A percentile compares a stretch with the other conserved stretches of the same genome.
phyloP scores from a whole-genome alignment of 305 asterid species.

The Solanum chacoense region DNA sequence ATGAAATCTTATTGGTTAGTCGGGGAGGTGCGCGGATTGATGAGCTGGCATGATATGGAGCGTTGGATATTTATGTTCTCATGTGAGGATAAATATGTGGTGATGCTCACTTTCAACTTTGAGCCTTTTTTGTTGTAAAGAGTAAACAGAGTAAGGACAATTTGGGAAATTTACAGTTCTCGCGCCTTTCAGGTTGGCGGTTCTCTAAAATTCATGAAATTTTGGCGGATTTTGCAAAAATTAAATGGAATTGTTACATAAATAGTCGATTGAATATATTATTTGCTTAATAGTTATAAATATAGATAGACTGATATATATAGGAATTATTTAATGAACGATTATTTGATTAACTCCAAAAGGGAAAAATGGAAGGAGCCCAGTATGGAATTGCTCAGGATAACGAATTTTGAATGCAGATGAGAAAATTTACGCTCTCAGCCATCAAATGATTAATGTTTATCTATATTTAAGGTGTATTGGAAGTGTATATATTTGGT shows the following conservation, averaged over 20 bases:
- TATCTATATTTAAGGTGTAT: neutral
- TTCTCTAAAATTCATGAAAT: neutral
- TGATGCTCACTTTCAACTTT: neutral
- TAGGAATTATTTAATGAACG: neutral
- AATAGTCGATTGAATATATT: neutral
- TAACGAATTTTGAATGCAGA: neutral
- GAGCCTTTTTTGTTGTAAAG: neutral
- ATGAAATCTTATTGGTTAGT: conserved; percentile 6
- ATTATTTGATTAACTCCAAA: neutral
- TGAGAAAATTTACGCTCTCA: neutral
- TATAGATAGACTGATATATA: neutral
- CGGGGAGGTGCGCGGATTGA: neutral
- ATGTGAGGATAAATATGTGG: neutral
- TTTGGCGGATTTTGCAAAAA: neutral
- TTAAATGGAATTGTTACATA: neutral
- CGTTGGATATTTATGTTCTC: neutral
- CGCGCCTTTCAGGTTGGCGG: neutral
- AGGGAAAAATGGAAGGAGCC: neutral
- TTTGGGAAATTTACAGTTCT: neutral
- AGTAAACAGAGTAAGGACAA: neutral
- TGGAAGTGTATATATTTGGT: neutral
- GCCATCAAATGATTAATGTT: neutral
- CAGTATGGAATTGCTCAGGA: neutral
- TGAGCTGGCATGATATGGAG: neutral
- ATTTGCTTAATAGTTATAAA: neutral